Evolutionary conservation across 2,329 filamentous ascomycete genomes (phyloP), one percentile per base, ranked within the genome.

Genomic region (Colletotrichum godetiae): DNA sequence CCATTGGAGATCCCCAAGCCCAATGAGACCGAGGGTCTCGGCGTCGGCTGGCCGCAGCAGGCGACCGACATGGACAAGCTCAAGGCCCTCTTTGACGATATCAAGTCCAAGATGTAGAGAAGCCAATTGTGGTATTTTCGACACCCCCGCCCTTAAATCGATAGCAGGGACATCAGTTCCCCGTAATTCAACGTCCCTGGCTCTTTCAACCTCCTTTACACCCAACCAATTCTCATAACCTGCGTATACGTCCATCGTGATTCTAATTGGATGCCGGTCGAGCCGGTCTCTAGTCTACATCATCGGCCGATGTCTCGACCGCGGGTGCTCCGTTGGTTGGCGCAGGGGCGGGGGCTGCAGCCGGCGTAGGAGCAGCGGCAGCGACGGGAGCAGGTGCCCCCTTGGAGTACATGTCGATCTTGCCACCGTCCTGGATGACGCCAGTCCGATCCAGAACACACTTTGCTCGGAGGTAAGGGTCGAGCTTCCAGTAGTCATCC

Each of bases 361-460:
- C 19, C 19, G 42, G 42, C 15, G 42, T 22, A 22, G 42, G 42
- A 49, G 42, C 8, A 19, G 37, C 37, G 13, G 37, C 15, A 42
- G 37, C 31, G 42, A 67, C 57, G 7, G 76, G 42, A 31, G 75
- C 68, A 13, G 76, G 46, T 53, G 80, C 77, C 60, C 78, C 74
- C 37, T 76, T 75, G 5, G 86, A 82, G 78, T 97, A 97, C 82
- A 94, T 95, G 46, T 94, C 85, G 56, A 96, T 83, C 79, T 88
- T 88, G 1, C 95, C 95, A 12, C 87, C 91, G 0, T 87, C 83
- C 73, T 89, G 85, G 58, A 98, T 87, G 73, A 97, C 85, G 1
- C 95, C 94, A 13, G 88, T 88, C 73, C 97, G 90, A 81, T 99
- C 97, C 78, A 98, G 98, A 74, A 94, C 83, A n/a, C 92, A 93